A percentile compares a stretch with the other conserved stretches of the same genome.
Conservation (phyloP, 352 stramenopile genomes). For the Phytophthora tentaculata region DNA sequence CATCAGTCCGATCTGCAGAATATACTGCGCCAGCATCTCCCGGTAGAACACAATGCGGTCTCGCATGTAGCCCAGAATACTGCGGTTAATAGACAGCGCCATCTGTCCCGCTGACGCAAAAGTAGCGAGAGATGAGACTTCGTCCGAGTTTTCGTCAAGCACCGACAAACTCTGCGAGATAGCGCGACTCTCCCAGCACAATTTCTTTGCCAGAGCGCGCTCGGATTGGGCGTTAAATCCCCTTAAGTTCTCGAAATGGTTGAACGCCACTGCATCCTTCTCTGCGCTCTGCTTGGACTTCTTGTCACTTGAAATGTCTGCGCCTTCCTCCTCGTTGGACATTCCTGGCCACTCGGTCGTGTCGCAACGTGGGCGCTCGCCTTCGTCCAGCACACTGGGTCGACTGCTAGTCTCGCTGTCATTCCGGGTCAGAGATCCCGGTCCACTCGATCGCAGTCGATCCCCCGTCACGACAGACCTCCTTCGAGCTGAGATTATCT, state of each 20-base stretch:
- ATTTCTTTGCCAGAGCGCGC: slow-evolving; percentile 50
- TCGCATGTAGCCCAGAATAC: slow-evolving; percentile 94
- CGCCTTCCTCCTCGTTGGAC: slow-evolving; percentile 36
- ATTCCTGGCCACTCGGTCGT: slow-evolving; percentile 53
- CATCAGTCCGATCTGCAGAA: slow-evolving; percentile 92
- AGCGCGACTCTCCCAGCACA: slow-evolving; percentile 70
- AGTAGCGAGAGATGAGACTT: slow-evolving; percentile 29
- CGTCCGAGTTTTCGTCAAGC: slow-evolving; percentile 49
- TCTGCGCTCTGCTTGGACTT: slow-evolving; percentile 44
- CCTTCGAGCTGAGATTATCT: slow-evolving; percentile 42
- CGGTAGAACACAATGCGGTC: slow-evolving; percentile 94
- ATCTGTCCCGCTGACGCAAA: slow-evolving; percentile 48
- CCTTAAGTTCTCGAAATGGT: slow-evolving; percentile 73
- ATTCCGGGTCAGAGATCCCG: slow-evolving; percentile 26
- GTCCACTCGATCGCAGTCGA: slow-evolving; percentile 31
- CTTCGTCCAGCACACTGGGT: slow-evolving; percentile 18
- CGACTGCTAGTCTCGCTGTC: slow-evolving; percentile 42
- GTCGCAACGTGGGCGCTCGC: slow-evolving; percentile 41
- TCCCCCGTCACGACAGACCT: slow-evolving; percentile 29
- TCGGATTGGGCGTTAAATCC: slow-evolving; percentile 61
- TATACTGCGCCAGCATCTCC: slow-evolving; percentile 94
- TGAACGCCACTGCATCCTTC: slow-evolving; percentile 62
- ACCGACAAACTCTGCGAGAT: slow-evolving; percentile 69
- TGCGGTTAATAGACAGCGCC: slow-evolving; percentile 91
- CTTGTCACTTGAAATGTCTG: slow-evolving; percentile 38